Base-by-base conservation (phyloP, 2,329 filamentous ascomycete species). In the Botrytis hyacinthi region DNA sequence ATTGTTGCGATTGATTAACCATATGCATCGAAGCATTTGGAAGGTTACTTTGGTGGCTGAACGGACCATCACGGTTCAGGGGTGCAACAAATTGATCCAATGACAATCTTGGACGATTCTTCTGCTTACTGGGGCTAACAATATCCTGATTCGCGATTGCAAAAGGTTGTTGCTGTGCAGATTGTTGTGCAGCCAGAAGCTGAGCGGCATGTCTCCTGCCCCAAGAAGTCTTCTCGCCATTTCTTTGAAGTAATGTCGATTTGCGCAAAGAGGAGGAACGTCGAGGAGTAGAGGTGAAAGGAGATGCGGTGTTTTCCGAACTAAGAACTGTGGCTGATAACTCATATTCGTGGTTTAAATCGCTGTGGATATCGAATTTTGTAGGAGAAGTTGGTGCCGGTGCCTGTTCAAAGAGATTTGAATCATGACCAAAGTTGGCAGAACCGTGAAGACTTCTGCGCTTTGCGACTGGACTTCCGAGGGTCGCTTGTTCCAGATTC, bases 391-490 rank as follows among this genome's bases (percentile, higher is more conserved):
- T 79, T n/a, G 83, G 81, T 62, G 79, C 83, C 73, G 87, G 81
- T 62, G 79, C 83, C 73, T 87, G 86, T 74, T 95, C 93, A 81
- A 97, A 97, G 48, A 97, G 90, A 81, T 90, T 94, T 80, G 93
- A 92, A 77, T 87, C 87, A 73, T 83, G 81, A 20, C 63, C 86
- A 86, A 91, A 85, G 77, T 84, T 88, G n/a, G 91, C 86, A 61
- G 90, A 88, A 68, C 92, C 92, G 81, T 97, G 93, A 78, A 97
- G 83, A 83, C 95, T 98, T 79, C 96, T 90, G 77, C 96, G 89
- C 85, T 98, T 98, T 65, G 95, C 93, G 74, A 95, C 93, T 0
- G 96, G 95, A 80, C 93, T 98, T 77, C 93, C 93, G 73, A 92
- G 86, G 78, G 88, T 91, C 42, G 90, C 87, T 76, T 93, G 92